Percentiles rank a stretch among this genome's conserved stretches.
Conservation (phyloP, 73 alveolate genomes). For the Breviolum minutum region DNA sequence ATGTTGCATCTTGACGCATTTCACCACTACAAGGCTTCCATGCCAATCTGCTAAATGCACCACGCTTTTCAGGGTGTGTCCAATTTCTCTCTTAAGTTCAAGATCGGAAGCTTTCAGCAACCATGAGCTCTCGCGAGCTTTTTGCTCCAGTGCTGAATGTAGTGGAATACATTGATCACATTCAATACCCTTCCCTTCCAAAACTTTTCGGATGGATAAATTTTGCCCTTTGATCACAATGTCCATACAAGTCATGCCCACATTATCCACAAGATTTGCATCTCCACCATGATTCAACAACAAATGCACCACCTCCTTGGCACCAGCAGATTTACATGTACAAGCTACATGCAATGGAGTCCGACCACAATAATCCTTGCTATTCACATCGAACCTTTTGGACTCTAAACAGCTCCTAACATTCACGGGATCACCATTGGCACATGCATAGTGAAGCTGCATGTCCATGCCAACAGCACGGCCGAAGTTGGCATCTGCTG, state of each 20-base stretch:
- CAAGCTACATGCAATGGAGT: background rate
- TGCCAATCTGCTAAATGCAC: slow-evolving; percentile 15
- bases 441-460: background rate
- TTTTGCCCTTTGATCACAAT: background rate
- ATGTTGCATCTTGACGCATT: background rate
- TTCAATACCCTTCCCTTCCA: background rate
- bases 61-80: background rate
- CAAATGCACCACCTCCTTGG: background rate
- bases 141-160: background rate
- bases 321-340: background rate
- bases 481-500: background rate
- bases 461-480: background rate
- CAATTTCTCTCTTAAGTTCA: background rate
- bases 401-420: background rate
- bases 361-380: background rate
- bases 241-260: background rate
- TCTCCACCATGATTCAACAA: background rate
- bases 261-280: background rate
- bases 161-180: background rate
- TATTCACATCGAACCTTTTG: background rate
- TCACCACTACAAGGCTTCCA: background rate
- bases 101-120: background rate
- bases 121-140: slow-evolving; percentile 4
- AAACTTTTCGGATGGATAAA: background rate
- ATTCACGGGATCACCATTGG: background rate